phyloP scores from a whole-genome alignment of 257 asterid species.

The Paulownia fortunei region DNA sequence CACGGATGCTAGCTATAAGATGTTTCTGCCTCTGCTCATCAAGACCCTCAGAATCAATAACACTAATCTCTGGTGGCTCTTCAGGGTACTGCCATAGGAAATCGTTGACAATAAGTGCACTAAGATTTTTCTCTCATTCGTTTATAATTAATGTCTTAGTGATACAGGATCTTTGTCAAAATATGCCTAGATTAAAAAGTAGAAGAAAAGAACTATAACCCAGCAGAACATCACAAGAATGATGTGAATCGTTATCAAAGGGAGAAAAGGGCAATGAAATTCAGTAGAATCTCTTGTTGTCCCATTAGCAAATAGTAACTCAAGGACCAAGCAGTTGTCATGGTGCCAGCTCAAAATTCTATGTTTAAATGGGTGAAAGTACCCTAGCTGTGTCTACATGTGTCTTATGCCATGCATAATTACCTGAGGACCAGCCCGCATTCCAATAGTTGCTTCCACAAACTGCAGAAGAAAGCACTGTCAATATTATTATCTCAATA shows the following conservation, averaged over 20 bases:
- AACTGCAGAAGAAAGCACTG: slow-evolving; percentile 56
- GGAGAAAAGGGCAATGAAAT: neutral
- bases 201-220: neutral
- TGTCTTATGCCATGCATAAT: slow-evolving; percentile 3
- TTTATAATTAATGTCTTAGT: neutral
- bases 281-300: slow-evolving; percentile 16
- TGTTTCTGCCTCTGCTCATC: slow-evolving; percentile 73
- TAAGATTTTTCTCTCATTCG: neutral
- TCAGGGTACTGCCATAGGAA: slow-evolving; percentile 81
- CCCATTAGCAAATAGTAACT: neutral
- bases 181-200: neutral
- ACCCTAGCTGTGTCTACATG: neutral
- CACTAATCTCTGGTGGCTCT: slow-evolving; percentile 67
- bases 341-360: slow-evolving; percentile 18
- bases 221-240: neutral
- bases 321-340: slow-evolving; percentile 4
- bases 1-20: slow-evolving; percentile 56
- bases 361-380: neutral
- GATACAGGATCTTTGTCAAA: neutral
- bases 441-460: slow-evolving; percentile 84
- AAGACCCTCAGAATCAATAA: slow-evolving; percentile 88
- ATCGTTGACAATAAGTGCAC: slow-evolving; percentile 8
- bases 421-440: slow-evolving; percentile 76
- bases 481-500: slow-evolving; percentile 7
- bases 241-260: neutral